Evolutionary conservation across 257 asterid species (phyloP), one percentile per base, ranked within the genome.

Genomic region (Eustoma russellianum): DNA sequence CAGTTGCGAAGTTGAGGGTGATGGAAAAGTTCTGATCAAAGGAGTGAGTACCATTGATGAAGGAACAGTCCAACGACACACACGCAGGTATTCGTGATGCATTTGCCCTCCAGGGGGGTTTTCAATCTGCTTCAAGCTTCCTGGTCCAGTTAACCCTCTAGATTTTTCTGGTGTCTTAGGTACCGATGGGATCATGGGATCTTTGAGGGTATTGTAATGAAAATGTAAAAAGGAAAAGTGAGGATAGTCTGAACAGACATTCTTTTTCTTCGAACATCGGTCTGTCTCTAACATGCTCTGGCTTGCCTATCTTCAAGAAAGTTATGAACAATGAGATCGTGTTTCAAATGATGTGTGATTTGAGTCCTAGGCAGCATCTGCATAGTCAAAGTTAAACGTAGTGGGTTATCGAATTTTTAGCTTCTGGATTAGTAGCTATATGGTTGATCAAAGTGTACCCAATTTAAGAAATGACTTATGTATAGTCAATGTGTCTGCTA

Each of bases 141-240:
- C 97, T 0, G 97, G 97, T n/a, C 90, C 88, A 18, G 94, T 89
- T 40, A 81, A 83, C 63, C 89, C 94, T 59, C 83, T 58, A 48
- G 77, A 75, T 14, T 83, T 83, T 62, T 83, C 72, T 40, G 95
- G 95, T 56, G 83, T 71, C 48, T 89, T 89, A 59, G 81, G 81
- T 35, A 74, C 79, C 14, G 94, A 89, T 58, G 97, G 86, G 15
- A n/a, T n/a, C n/a, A 89, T 58, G 97, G 86, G 30, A 83, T 89
- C 64, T 79, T 85, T 17, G 95, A 85, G 63, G 97, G 93, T 33
- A 68, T 89, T 10, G 83, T 81, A 41, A 53, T 76, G 64, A 88
- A 88, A 24, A 24, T 24, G 30, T 24, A 24, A 64, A 11, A 68
- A 55, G 40, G 17, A 43, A 52, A 35, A 34, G 9, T 18, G 28